Evolutionary conservation across 2,329 filamentous ascomycete species (phyloP).

Genomic region (Trichoderma arundinaceum): DNA sequence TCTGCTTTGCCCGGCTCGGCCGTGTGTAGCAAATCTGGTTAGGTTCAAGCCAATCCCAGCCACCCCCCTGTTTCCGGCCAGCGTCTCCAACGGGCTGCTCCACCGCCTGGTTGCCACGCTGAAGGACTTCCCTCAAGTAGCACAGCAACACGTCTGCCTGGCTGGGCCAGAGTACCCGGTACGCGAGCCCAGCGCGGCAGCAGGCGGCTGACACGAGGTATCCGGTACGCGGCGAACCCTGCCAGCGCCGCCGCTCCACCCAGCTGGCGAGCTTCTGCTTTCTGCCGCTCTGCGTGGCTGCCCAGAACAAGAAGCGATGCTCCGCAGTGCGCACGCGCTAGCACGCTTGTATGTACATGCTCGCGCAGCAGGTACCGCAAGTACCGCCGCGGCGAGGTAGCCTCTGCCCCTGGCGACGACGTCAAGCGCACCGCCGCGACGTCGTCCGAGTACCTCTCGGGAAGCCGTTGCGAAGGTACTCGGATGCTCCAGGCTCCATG

Average conservation of each 20-base stretch:
- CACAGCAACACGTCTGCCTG: conserved; percentile 17
- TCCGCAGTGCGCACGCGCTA: neutral
- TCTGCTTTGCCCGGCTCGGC: conserved; percentile 30
- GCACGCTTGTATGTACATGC: neutral
- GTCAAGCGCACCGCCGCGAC: too few relatives aligned
- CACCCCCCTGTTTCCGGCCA: conserved; percentile 27
- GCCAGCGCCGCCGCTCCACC: too few relatives aligned
- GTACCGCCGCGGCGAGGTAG: neutral
- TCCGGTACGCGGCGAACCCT: too few relatives aligned
- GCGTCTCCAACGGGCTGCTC: neutral
- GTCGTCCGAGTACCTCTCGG: too few relatives aligned
- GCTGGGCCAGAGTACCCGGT: neutral
- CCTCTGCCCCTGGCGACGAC: neutral
- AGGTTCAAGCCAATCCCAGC: conserved; percentile 28
- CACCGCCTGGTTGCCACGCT: conserved; percentile 21
- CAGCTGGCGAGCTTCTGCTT: too few relatives aligned
- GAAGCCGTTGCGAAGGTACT: too few relatives aligned
- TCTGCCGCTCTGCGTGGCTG: conserved; percentile 5
- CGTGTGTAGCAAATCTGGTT: conserved; percentile 33
- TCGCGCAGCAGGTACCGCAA: neutral
- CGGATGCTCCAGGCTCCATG: too few relatives aligned
- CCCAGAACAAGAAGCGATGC: conserved; percentile 12
- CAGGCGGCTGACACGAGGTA: too few relatives aligned
- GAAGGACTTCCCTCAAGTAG: neutral
- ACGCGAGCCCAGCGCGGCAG: too few relatives aligned